These are phyloP conservation scores for Cordyceps tenuipes DNA, from an alignment of 2,329 filamentous ascomycete species.

Conservation along the genomic window DNA sequence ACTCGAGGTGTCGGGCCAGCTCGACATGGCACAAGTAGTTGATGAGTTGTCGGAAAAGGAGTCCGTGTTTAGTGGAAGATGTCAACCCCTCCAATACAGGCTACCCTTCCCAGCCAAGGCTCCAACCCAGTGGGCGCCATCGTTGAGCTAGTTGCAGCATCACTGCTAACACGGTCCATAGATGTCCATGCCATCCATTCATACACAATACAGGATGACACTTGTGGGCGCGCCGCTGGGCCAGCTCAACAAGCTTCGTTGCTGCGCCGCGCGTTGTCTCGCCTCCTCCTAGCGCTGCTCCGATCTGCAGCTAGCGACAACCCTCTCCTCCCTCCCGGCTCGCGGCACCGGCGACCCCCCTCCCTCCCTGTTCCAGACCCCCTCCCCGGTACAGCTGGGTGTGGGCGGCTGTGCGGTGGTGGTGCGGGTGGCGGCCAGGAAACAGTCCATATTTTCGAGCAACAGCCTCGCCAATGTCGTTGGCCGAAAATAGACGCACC, in stretches of 20 bases:
- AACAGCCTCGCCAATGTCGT: background rate
- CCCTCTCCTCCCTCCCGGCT: background rate
- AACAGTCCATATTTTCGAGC: background rate
- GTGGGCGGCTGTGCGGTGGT: background rate
- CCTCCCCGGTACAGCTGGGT: background rate
- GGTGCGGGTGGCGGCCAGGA: background rate
- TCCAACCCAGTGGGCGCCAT: background rate
- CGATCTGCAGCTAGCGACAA: conserved; percentile 9
- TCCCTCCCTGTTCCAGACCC: background rate
- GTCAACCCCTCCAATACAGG: background rate
- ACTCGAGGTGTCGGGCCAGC: background rate
- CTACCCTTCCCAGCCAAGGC: background rate
- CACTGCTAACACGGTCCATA: background rate
- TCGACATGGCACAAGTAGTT: background rate
- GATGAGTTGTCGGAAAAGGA: background rate
- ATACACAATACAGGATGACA: background rate
- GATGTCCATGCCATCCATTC: too few species aligned
- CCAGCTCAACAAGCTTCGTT: background rate
- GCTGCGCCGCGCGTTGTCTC: background rate
- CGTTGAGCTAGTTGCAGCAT: background rate
- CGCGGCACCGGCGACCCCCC: background rate
- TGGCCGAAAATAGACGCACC: background rate
- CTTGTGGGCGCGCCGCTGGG: background rate
- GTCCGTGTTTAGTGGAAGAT: background rate
- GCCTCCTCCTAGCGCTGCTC: background rate